Evolutionary conservation across 2,329 filamentous ascomycete species (phyloP).

Genomic region (Aspergillus sp.): DNA sequence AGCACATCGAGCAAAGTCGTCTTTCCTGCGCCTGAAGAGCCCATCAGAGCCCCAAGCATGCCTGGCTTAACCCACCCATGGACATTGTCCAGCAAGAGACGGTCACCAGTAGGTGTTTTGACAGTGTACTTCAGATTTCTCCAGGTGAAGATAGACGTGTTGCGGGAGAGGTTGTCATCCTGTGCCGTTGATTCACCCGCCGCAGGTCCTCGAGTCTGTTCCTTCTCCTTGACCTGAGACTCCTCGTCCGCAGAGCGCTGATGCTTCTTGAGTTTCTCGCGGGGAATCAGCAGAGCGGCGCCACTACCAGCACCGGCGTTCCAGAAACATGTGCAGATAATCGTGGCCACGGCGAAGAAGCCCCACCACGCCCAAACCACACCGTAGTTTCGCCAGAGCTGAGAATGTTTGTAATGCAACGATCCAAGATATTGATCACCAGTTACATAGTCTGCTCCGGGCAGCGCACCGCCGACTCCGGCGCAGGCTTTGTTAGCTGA

Average conservation of each 20-base stretch:
- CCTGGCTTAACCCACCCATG: slow-evolving; percentile 75
- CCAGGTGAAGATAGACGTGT: slow-evolving; percentile 70
- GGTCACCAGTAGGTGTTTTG: slow-evolving; percentile 52
- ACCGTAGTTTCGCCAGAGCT: slow-evolving; percentile 60
- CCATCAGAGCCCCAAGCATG: slow-evolving; percentile 72
- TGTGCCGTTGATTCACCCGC: slow-evolving; percentile 12
- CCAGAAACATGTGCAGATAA: slow-evolving; percentile 58
- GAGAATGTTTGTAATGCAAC: slow-evolving; percentile 50
- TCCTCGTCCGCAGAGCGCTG: slow-evolving; percentile 49
- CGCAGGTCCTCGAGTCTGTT: slow-evolving; percentile 12
- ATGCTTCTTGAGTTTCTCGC: slow-evolving; percentile 52
- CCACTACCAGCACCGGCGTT: slow-evolving; percentile 43
- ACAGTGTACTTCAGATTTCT: slow-evolving; percentile 70
- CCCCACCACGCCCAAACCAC: slow-evolving; percentile 62
- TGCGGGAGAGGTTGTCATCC: slow-evolving; percentile 51
- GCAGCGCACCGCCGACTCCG: slow-evolving; percentile 54
- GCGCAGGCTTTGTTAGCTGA: slow-evolving; percentile 46
- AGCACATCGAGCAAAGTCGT: slow-evolving; percentile 69
- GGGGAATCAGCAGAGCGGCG: slow-evolving; percentile 57
- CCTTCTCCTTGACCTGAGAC: slow-evolving; percentile 21
- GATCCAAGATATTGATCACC: slow-evolving; percentile 58
- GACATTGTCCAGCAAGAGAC: slow-evolving; percentile 64
- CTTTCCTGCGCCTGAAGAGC: slow-evolving; percentile 76
- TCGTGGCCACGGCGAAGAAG: slow-evolving; percentile 57
- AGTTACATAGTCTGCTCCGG: slow-evolving; percentile 49